These are phyloP conservation scores for Buddleja alternifolia DNA, from an alignment of 257 asterid species.

Conservation along the genomic window DNA sequence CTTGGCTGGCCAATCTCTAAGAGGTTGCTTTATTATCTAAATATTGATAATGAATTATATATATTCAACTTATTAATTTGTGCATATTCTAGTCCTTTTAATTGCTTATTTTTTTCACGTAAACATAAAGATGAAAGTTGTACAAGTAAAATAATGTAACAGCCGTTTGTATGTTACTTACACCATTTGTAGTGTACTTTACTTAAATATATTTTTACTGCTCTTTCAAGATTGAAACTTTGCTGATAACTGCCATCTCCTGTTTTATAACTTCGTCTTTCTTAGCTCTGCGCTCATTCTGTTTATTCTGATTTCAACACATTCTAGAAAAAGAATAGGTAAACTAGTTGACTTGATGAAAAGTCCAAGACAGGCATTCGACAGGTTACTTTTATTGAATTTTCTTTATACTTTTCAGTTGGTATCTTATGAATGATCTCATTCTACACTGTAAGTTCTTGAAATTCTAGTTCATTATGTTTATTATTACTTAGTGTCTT, in stretches of 20 bases:
- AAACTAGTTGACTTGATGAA: no score
- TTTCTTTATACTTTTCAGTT: neutral
- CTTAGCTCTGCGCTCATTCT: no score
- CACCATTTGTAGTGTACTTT: neutral
- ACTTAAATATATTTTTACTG: neutral
- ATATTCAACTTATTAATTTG: neutral
- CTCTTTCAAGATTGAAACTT: neutral
- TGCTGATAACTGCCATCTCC: no score
- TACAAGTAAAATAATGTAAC: neutral
- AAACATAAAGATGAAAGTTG: neutral
- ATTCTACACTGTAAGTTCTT: neutral
- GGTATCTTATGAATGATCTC: neutral
- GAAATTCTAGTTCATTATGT: neutral
- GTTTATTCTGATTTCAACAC: no score
- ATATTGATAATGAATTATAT: slow-evolving; percentile 6
- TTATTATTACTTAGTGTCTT: neutral
- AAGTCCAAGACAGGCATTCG: no score
- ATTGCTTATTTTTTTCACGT: neutral
- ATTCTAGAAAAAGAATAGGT: no score
- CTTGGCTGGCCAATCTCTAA: slow-evolving; percentile 71
- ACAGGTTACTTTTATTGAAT: neutral
- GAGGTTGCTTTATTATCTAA: neutral
- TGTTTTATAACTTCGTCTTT: no score
- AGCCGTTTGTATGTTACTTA: neutral
- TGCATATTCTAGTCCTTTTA: no score